phyloP scores from a whole-genome alignment of 176 grass and related monocot genomes.

The Eremochloa ophiuroides region DNA sequence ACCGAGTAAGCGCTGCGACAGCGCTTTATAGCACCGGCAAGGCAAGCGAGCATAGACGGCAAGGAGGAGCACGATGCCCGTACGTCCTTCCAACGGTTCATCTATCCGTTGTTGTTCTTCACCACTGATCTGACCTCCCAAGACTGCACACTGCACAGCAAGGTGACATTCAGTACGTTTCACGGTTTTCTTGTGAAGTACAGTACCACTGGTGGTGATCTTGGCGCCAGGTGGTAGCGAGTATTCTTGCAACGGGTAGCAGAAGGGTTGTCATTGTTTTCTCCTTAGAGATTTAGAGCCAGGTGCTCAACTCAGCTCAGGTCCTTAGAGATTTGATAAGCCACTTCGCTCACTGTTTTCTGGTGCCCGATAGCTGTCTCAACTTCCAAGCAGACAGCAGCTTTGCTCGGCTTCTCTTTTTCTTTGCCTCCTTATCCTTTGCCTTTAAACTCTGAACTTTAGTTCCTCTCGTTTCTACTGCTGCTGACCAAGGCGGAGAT shows the following conservation, averaged over 20 bases:
- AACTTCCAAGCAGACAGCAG: background rate
- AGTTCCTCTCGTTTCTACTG: background rate
- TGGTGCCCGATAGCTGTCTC: constrained; percentile 6
- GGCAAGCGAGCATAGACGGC: background rate
- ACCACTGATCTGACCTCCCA: background rate
- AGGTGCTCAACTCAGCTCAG: background rate
- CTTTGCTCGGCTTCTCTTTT: background rate
- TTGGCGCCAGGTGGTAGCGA: constrained; percentile 5
- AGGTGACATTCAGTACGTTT: constrained; percentile 22
- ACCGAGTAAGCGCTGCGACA: background rate
- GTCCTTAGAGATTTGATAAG: background rate
- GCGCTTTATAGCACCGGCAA: background rate
- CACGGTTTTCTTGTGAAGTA: background rate
- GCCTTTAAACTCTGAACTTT: constrained; percentile 1
- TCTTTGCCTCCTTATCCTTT: background rate
- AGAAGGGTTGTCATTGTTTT: background rate
- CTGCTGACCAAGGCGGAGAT: background rate
- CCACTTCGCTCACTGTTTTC: background rate
- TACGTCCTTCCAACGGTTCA: background rate
- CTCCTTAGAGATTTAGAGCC: background rate
- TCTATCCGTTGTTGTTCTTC: background rate
- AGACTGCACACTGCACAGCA: background rate
- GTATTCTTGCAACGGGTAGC: background rate
- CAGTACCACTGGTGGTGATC: background rate
- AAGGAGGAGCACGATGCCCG: background rate